phyloP scores from a whole-genome alignment of 345 rosid species.

The Eutrema japonicum region DNA sequence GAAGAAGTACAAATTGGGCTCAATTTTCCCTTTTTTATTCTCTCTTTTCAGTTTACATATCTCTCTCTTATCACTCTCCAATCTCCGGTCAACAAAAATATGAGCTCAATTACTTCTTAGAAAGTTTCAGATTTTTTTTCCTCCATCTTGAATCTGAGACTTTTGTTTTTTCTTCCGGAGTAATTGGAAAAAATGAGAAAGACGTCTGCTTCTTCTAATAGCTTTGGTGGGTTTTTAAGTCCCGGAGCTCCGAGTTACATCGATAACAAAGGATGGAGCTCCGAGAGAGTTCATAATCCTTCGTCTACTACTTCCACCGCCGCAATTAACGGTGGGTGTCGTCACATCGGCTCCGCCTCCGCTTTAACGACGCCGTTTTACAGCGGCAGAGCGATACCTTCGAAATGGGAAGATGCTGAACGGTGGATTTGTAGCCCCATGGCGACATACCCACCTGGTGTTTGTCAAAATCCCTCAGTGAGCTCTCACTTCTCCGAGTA shows the following conservation, averaged over 20 bases:
- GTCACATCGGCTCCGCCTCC: too few species aligned
- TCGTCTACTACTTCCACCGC: constrained; percentile 27
- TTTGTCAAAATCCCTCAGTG: constrained; percentile 34
- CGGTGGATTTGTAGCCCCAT: constrained; percentile 80
- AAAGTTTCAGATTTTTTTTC: constrained; percentile 16
- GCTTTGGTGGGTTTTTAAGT: too few species aligned
- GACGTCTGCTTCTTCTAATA: constrained; percentile 31
- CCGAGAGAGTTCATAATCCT: constrained; percentile 31
- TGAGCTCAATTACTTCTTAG: constrained; percentile 26
- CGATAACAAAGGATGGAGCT: too few species aligned
- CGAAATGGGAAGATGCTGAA: constrained; percentile 98
- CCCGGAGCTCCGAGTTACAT: too few species aligned
- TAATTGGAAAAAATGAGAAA: constrained; percentile 43
- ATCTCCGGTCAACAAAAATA: constrained; percentile 27
- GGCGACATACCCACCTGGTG: constrained; percentile 30
- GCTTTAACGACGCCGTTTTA: constrained; percentile 60
- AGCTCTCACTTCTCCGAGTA: constrained; percentile 47
- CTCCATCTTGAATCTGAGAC: background rate
- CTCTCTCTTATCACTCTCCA: constrained; percentile 27
- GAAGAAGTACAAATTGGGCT: too few species aligned
- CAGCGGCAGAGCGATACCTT: constrained; percentile 79
- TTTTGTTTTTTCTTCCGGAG: background rate
- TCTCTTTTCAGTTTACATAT: constrained; percentile 37
- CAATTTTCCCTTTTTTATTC: background rate
- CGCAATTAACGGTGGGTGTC: constrained; percentile 11